Evolutionary conservation across 1,139 yeast genomes (phyloP), one percentile per base, ranked within the genome.

Genomic region (Saccharomyces hybrid): DNA sequence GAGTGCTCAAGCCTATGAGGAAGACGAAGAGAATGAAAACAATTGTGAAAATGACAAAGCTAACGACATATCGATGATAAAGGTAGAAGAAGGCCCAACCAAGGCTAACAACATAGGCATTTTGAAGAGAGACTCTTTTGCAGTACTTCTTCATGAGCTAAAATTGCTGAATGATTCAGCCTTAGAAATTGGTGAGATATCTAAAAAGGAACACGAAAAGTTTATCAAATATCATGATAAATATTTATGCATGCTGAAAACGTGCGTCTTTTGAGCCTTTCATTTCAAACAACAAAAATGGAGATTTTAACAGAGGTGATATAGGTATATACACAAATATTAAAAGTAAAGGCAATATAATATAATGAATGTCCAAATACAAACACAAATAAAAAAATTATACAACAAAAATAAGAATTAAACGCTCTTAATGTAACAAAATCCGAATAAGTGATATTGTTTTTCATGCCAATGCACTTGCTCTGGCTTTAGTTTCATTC

Each of bases 161-260:
- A 63, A 63, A 47, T 21, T 52, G 11, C 50, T 46, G 5, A 53
- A 59, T 19, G 61, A 60, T 11, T 44, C 51, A 8, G 62, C 67
- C 2, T 56, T 53, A 16, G 53, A 56, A 5, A 48, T 57, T 29
- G 62, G 62, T 3, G 58, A 56, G 11, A 51, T 63, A n/a, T 51
- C 64, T 3, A 56, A 61, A 46, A 63, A 58, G 46, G 61, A 60
- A 8, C 58, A 61, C 49, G 60, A 67, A 6, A 58, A 56, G 38
- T 52, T 60, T 41, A 52, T 54, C 32, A 55, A 54, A 16, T 62
- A 62, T 48, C 64, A 64, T 51, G 57, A 64, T 24, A 67, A 62
- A 50, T 69, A 69, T 50, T 50, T 67, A 14, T 52, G 59, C 12
- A 53, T 65, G 55, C 48, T 68, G 50, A 64, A 63, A 51, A 59